Evolutionary conservation across 495 filamentous ascomycete genomes (phyloP), one percentile per base, ranked within the genome.

Genomic region (Penicillium bialowiezense): DNA sequence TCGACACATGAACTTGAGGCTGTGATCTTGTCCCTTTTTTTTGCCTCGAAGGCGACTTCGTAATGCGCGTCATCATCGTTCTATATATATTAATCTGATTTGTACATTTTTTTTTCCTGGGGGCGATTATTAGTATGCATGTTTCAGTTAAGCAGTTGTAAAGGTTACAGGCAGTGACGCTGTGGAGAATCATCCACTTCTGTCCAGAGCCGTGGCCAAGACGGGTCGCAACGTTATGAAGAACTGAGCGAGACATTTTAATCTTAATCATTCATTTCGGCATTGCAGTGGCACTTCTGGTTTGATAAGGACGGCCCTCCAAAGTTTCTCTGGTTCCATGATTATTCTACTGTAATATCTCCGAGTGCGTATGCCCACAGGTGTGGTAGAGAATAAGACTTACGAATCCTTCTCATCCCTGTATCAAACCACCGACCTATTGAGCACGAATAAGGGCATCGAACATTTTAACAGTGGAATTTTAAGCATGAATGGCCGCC

Each of bases 21-120:
- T 51, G 42, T 29, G 19, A 13, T 19, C 19, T 13, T n/a, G 3
- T 39, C 24, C 23, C 8, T 26, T 21, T 33, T 33, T 31, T 43
- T n/a, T 23, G 13, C 7, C 24, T 52, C 10, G 29, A 42, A 54
- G 51, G 55, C 49, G 50, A 53, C 47, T 60, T 48, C 53, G 54
- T 57, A 51, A 57, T 47, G 44, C 18, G 29, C 37, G 33, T 49
- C 44, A 37, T 50, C 42, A 31, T 55, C 38, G 49, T 59, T 53
- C 50, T 51, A 56, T 57, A 46, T 59, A 59, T 55, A 59, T 54
- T 54, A 43, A 50, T 26, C 20, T 13, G 41, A 14, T 21, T 21
- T 12, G 18, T 23, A 21, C 3, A 3, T 3, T 26, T 4, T 8
- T 26, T n/a, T 28, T 28, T 28, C 9, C 24, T 28, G 24, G 29